phyloP scores from a whole-genome alignment of 2,329 filamentous ascomycete species.

The Paracoccidioides lutzii region DNA sequence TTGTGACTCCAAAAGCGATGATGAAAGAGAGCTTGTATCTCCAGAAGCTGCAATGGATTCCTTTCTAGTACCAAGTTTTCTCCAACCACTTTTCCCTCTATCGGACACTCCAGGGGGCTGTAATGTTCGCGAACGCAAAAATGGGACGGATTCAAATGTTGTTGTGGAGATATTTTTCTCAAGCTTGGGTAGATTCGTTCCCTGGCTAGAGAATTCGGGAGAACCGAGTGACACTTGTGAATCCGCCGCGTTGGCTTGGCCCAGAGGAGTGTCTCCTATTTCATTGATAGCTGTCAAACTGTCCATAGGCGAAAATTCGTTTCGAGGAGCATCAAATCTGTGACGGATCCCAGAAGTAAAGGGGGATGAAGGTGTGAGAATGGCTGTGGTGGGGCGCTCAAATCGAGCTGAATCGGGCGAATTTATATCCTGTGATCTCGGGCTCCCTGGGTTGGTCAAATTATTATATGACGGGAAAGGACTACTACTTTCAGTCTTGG shows the following conservation, averaged over 20 bases:
- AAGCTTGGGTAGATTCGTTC: not conserved
- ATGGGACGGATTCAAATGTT: not conserved
- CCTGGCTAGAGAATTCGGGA: not conserved
- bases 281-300: constrained; percentile 6
- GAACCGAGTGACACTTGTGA: not conserved
- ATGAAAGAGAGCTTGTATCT: constrained; percentile 29
- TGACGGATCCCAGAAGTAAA: constrained; percentile 4
- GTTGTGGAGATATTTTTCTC: not conserved
- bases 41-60: constrained; percentile 11
- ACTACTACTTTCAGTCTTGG: constrained; percentile 15
- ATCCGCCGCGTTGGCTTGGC: not conserved
- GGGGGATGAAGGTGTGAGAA: constrained; percentile 7
- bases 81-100: constrained; percentile 1
- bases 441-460: not conserved
- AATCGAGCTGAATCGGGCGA: not conserved
- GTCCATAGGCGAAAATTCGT: constrained; percentile 3
- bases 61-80: not conserved
- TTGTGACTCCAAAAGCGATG: constrained; percentile 22
- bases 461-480: constrained; percentile 2
- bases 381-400: constrained; percentile 1
- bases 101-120: not conserved
- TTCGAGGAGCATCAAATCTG: constrained; percentile 1
- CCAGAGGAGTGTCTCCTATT: not conserved
- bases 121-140: not conserved
- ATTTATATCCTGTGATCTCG: not conserved